Conservation (phyloP, 2,329 filamentous ascomycete species). For the Teratosphaeria nubilosa region DNA sequence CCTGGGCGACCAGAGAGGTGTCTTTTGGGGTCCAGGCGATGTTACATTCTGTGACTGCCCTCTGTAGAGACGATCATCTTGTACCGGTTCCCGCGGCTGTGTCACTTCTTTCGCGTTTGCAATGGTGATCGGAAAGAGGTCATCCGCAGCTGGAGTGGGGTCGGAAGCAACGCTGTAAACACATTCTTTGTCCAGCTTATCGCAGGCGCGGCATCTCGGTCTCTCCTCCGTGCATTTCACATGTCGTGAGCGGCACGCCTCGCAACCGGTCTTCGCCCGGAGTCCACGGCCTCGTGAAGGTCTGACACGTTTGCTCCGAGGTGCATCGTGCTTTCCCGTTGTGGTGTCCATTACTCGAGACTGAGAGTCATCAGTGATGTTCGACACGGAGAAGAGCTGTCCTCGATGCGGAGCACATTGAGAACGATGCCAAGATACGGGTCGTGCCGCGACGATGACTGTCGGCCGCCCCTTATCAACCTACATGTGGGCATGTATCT, state of each 20-base stretch:
- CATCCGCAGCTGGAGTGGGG: neutral
- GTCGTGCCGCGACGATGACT: too few relatives aligned
- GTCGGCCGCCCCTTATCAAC: too few relatives aligned
- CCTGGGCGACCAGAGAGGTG: neutral
- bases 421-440: neutral
- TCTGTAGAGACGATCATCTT: neutral
- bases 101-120: too few relatives aligned
- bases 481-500: neutral
- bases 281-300: slow-evolving; percentile 33
- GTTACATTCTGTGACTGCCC: neutral
- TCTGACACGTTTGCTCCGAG: neutral
- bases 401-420: neutral
- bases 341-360: neutral
- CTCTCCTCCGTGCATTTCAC: slow-evolving; percentile 40
- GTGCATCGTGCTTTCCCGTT: neutral
- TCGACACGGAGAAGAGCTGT: neutral
- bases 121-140: neutral
- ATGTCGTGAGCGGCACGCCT: slow-evolving; percentile 33
- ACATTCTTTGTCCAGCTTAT: slow-evolving; percentile 31
- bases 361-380: neutral
- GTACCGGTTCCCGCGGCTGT: neutral
- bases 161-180: slow-evolving; percentile 18
- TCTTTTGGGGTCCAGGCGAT: neutral
- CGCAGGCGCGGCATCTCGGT: slow-evolving; percentile 31
- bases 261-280: slow-evolving; percentile 33